A percentile compares a stretch with the other conserved stretches of the same genome.
Conservation (phyloP, 305 asterid species). For the Fraxinus sp. region DNA sequence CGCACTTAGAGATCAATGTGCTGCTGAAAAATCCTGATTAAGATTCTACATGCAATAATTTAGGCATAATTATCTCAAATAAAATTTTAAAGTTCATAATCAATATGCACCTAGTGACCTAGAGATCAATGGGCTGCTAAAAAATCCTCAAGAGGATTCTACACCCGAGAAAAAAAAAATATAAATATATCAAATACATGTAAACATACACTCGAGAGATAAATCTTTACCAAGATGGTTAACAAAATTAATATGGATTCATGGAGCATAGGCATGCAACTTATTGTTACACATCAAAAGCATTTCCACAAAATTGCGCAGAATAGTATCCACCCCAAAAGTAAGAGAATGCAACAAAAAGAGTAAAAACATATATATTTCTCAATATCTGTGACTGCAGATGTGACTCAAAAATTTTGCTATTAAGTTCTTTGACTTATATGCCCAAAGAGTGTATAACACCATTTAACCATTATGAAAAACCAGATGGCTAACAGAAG, state of each 20-base stretch:
- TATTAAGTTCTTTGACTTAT: not conserved
- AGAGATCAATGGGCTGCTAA: not conserved
- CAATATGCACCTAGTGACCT: not conserved
- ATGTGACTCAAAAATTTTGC: not conserved
- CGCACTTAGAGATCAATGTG: not conserved
- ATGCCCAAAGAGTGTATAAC: not conserved
- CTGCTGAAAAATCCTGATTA: not conserved
- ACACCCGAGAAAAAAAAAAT: not conserved
- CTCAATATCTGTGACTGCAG: not conserved
- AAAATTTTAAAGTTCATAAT: not conserved
- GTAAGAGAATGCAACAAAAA: not conserved
- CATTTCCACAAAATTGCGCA: constrained; percentile 9
- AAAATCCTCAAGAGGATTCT: not conserved
- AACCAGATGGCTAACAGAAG: not conserved
- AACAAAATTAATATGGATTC: not conserved
- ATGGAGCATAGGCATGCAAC: not conserved
- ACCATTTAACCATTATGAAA: not conserved
- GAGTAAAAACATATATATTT: not conserved
- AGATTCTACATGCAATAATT: not conserved
- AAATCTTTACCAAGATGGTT: not conserved
- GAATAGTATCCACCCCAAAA: not conserved
- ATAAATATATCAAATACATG: not conserved
- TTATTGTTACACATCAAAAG: not conserved
- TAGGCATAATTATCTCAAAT: not conserved
- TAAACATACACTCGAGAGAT: not conserved